These are phyloP conservation scores for Dovyalis caffra DNA, from an alignment of 345 rosid species.

Conservation along the genomic window DNA sequence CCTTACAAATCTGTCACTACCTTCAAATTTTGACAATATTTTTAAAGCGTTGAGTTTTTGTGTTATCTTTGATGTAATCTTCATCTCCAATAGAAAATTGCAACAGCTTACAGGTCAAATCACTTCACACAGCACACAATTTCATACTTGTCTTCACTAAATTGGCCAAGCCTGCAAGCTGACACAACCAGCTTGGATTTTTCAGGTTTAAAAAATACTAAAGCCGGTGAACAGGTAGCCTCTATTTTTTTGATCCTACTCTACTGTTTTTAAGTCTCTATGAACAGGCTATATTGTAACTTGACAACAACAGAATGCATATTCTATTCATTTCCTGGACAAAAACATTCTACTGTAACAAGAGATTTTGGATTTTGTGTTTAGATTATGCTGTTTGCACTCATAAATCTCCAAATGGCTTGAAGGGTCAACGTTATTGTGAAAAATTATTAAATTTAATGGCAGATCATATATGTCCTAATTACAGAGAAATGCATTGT, in stretches of 20 bases:
- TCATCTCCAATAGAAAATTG: neutral
- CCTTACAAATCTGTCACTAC: neutral
- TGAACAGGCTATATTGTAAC: neutral
- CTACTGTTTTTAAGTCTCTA: neutral
- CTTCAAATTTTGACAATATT: neutral
- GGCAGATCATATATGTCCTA: too few species aligned
- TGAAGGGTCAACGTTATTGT: neutral
- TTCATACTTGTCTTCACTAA: slow-evolving; percentile 15
- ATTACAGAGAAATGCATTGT: neutral
- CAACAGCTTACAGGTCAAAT: neutral
- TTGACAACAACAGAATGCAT: slow-evolving; percentile 4
- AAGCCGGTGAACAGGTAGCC: neutral
- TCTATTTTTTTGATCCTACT: neutral
- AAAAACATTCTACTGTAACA: neutral
- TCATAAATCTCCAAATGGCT: neutral
- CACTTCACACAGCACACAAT: neutral
- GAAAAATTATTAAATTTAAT: too few species aligned
- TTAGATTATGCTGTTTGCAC: neutral
- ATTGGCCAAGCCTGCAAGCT: slow-evolving; percentile 13
- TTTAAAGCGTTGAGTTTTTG: neutral
- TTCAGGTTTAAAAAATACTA: neutral
- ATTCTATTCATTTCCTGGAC: neutral
- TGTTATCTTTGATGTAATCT: neutral
- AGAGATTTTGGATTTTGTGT: neutral
- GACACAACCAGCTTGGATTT: slow-evolving; percentile 11